Percentiles rank a stretch among this genome's conserved stretches.
These are phyloP conservation scores for Annulohypoxylon maeteangense DNA, from an alignment of 495 filamentous ascomycete genomes.

Conservation along the genomic window DNA sequence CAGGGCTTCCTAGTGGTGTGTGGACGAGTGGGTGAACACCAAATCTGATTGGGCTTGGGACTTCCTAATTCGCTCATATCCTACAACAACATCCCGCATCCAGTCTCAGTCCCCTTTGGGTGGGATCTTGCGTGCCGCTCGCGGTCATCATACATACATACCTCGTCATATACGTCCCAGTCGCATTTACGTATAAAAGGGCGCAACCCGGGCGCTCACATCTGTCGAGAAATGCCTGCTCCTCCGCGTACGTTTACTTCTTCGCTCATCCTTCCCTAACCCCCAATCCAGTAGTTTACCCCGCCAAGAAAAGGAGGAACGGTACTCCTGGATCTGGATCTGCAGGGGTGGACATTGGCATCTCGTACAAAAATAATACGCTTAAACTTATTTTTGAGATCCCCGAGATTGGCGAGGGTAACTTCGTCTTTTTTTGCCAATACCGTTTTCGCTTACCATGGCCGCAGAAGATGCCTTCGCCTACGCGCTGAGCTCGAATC, in stretches of 20 bases:
- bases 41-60: slow-evolving; percentile 43
- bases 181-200: slow-evolving; percentile 34
- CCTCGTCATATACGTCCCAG: slow-evolving; percentile 1
- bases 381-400: slow-evolving; percentile 38
- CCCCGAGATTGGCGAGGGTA: slow-evolving; percentile 39
- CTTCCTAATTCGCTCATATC: slow-evolving; percentile 46
- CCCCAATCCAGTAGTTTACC: slow-evolving; percentile 20
- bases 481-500: slow-evolving; percentile 71
- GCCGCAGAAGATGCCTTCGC: slow-evolving; percentile 62
- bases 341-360: slow-evolving; percentile 38
- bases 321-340: slow-evolving; percentile 35
- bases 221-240: slow-evolving; percentile 32
- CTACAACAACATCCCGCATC: slow-evolving; percentile 25
- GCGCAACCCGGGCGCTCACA: slow-evolving; percentile 20
- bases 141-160: slow-evolving; percentile 19
- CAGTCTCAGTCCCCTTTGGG: slow-evolving; percentile 1
- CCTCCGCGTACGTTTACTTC: slow-evolving; percentile 40
- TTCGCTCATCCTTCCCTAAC: not conserved
- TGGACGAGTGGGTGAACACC: slow-evolving; percentile 21
- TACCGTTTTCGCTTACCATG: slow-evolving; percentile 44
- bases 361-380: slow-evolving; percentile 32
- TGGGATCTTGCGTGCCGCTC: slow-evolving; percentile 29
- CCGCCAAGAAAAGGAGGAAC: slow-evolving; percentile 34
- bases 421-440: not conserved
- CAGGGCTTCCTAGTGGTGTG: slow-evolving; percentile 18